Conservation (phyloP, 495 filamentous ascomycete species). For the Tuber microsphaerosporum region DNA sequence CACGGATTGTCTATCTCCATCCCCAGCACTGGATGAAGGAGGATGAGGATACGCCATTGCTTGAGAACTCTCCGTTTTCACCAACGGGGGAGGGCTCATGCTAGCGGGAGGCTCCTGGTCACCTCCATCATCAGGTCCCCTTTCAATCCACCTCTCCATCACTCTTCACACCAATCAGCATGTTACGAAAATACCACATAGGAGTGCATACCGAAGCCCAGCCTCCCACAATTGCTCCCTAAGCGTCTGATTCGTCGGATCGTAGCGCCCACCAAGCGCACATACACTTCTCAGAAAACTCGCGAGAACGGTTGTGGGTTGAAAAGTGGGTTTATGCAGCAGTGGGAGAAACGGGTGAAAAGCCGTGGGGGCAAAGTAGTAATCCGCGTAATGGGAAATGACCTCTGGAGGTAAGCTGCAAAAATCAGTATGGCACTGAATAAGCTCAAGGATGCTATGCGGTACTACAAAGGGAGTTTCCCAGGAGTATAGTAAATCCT, state of each 20-base stretch:
- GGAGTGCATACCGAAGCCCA: slow-evolving; percentile 29
- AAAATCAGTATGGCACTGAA: slow-evolving; percentile 10
- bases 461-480: slow-evolving; percentile 34
- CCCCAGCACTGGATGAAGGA: background rate
- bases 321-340: slow-evolving; percentile 36
- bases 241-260: slow-evolving; percentile 37
- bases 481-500: slow-evolving; percentile 34
- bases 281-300: slow-evolving; percentile 39
- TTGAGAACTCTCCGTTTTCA: slow-evolving; percentile 1
- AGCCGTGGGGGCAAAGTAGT: slow-evolving; percentile 35
- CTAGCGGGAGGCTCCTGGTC: background rate
- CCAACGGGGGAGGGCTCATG: slow-evolving; percentile 3
- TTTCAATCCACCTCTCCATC: slow-evolving; percentile 40
- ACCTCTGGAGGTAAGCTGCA: slow-evolving; percentile 34
- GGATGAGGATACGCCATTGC: background rate
- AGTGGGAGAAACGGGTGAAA: slow-evolving; percentile 37
- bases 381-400: slow-evolving; percentile 35
- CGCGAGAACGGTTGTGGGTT: slow-evolving; percentile 32
- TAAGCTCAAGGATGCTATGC: background rate
- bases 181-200: background rate
- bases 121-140: slow-evolving; percentile 22
- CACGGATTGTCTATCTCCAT: background rate
- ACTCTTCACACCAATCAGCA: slow-evolving; percentile 23
- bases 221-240: slow-evolving; percentile 38
- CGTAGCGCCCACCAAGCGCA: slow-evolving; percentile 31